Conservation (phyloP, 768 basidiomycete genomes). For the Agrocybe chaxingu region DNA sequence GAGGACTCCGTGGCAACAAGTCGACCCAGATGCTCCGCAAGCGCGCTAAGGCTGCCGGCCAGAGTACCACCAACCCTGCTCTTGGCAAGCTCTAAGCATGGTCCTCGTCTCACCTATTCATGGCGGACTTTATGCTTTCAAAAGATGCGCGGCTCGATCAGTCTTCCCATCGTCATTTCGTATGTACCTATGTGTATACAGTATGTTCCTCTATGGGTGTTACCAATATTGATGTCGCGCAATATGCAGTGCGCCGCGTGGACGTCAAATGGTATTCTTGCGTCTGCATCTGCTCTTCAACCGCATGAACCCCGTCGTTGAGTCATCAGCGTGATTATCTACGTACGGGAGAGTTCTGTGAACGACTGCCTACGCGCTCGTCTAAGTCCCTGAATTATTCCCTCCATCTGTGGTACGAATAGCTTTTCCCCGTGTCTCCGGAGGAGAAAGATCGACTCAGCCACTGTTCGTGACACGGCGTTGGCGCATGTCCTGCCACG, state of each 20-base stretch:
- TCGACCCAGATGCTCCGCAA: conserved; percentile 91
- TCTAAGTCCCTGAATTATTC: conserved; percentile 37
- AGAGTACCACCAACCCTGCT: conserved; percentile 49
- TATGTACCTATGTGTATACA: conserved; percentile 10
- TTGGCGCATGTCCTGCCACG: conserved; percentile 50
- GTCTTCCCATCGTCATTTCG: conserved; percentile 7
- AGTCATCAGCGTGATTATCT: too few relatives aligned
- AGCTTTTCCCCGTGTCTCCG: conserved; percentile 16
- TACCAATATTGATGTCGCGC: conserved; percentile 12
- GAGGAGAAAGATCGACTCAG: conserved; percentile 15
- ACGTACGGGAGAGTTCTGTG: too few relatives aligned
- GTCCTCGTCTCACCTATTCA: background rate
- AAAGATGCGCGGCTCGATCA: conserved; percentile 10
- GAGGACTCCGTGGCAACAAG: conserved; percentile 94
- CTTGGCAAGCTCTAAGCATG: conserved; percentile 61
- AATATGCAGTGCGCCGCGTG: conserved; percentile 17
- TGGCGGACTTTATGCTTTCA: conserved; percentile 3
- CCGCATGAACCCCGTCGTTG: too few relatives aligned
- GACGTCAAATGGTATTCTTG: too few relatives aligned
- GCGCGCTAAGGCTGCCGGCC: conserved; percentile 89
- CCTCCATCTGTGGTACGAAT: conserved; percentile 22
- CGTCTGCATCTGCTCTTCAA: too few relatives aligned
- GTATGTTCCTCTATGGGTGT: background rate
- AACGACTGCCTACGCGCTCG: background rate
- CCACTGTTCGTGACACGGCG: conserved; percentile 48